Conservation (phyloP, 805 yeast genomes). For the Cyberlindnera maclurae region DNA sequence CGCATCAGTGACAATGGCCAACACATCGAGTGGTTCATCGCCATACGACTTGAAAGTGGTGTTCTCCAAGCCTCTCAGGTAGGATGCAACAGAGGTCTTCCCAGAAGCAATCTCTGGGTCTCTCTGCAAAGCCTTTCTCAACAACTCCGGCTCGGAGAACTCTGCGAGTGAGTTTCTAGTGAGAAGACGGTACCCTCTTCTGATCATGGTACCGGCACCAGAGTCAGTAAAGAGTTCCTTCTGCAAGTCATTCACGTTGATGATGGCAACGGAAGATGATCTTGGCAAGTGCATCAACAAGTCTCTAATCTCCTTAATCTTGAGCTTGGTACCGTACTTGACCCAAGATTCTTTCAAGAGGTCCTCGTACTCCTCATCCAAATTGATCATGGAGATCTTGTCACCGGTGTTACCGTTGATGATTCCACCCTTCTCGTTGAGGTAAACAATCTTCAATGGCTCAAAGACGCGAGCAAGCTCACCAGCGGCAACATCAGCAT, state of each 20-base stretch:
- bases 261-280: slow-evolving; percentile 96
- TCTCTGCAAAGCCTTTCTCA: slow-evolving; percentile 69
- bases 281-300: slow-evolving; percentile 90
- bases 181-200: slow-evolving; percentile 90
- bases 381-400: slow-evolving; percentile 80
- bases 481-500: slow-evolving; percentile 99
- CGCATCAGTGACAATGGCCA: slow-evolving; percentile 71
- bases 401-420: slow-evolving; percentile 89
- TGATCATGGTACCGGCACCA: slow-evolving; percentile 97
- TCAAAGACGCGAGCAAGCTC: slow-evolving; percentile 95
- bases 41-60: slow-evolving; percentile 71
- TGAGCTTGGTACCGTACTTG: slow-evolving; percentile 95
- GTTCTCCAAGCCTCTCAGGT: slow-evolving; percentile 63
- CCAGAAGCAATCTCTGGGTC: slow-evolving; percentile 72
- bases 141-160: slow-evolving; percentile 63
- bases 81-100: slow-evolving; percentile 68
- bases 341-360: slow-evolving; percentile 95
- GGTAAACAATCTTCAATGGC: slow-evolving; percentile 92
- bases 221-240: slow-evolving; percentile 97
- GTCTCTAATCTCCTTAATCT: slow-evolving; percentile 94
- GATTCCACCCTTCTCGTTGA: slow-evolving; percentile 97
- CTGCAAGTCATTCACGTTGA: slow-evolving; percentile 89
- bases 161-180: slow-evolving; percentile 64
- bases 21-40: slow-evolving; percentile 92
- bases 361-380: slow-evolving; percentile 93